Conservation (phyloP, 2,329 filamentous ascomycete genomes). For the Monilinia aucupariae region DNA sequence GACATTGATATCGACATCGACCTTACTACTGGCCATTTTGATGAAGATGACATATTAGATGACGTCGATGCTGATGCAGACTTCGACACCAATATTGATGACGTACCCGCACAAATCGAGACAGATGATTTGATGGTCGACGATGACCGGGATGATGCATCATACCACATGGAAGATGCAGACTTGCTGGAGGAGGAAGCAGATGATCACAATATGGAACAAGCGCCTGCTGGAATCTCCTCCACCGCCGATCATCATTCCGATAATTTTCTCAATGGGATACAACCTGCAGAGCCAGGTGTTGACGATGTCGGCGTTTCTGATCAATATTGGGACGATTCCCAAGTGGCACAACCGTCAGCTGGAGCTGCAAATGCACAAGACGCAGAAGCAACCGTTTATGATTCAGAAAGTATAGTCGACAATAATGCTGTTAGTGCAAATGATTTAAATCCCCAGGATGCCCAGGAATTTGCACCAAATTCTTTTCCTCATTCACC, state of each 20-base stretch:
- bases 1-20: slow-evolving; percentile 58
- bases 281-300: slow-evolving; percentile 6
- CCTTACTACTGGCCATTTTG: slow-evolving; percentile 38
- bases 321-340: slow-evolving; percentile 8
- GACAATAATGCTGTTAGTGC: neutral
- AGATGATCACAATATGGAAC: slow-evolving; percentile 25
- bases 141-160: slow-evolving; percentile 36
- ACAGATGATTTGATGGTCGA: slow-evolving; percentile 46
- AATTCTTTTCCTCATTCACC: neutral
- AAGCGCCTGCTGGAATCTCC: slow-evolving; percentile 22
- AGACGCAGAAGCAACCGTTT: neutral
- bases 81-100: slow-evolving; percentile 23
- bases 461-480: neutral
- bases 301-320: slow-evolving; percentile 9
- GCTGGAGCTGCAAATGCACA: slow-evolving; percentile 1
- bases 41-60: slow-evolving; percentile 53
- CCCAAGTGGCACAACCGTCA: neutral
- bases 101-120: slow-evolving; percentile 17
- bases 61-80: slow-evolving; percentile 40
- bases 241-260: slow-evolving; percentile 15
- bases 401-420: slow-evolving; percentile 3
- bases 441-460: slow-evolving; percentile 2
- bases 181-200: slow-evolving; percentile 28
- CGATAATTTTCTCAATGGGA: slow-evolving; percentile 2
- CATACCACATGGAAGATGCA: slow-evolving; percentile 37